A percentile compares a stretch with the other conserved stretches of the same genome.
Conservation (phyloP, 345 rosid species). For the Populus pruinosa region DNA sequence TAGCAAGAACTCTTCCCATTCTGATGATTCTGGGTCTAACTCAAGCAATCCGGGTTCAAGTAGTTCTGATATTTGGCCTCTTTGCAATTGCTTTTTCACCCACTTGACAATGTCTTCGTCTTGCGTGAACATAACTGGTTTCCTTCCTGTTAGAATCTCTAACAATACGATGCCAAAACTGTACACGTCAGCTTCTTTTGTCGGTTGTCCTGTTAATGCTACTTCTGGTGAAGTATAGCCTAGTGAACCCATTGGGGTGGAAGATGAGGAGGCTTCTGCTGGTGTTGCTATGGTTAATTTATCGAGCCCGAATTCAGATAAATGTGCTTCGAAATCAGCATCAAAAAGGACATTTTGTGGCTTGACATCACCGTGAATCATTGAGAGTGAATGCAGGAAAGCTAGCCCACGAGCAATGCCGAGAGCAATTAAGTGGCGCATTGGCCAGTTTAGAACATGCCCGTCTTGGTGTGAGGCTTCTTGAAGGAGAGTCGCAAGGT, state of each 20-base stretch:
- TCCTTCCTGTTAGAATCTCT: constrained; percentile 78
- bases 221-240: constrained; percentile 89
- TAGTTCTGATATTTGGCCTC: constrained; percentile 77
- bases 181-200: constrained; percentile 81
- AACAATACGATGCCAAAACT: constrained; percentile 91
- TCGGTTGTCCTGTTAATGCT: constrained; percentile 48
- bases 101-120: constrained; percentile 97
- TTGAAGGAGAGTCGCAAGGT: constrained; percentile 84
- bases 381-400: constrained; percentile 71
- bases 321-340: constrained; percentile 93
- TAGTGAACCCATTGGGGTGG: constrained; percentile 56
- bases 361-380: constrained; percentile 86
- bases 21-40: constrained; percentile 91
- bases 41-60: constrained; percentile 89
- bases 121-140: constrained; percentile 87
- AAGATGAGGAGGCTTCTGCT: constrained; percentile 53
- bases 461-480: constrained; percentile 99
- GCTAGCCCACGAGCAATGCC: constrained; percentile 90
- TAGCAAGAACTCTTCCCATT: constrained; percentile 95
- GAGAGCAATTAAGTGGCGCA: constrained; percentile 95
- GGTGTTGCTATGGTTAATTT: constrained; percentile 47
- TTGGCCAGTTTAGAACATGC: constrained; percentile 96
- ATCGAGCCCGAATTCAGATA: constrained; percentile 83
- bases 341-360: constrained; percentile 92
- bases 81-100: constrained; percentile 93